Conservation (phyloP, 1,284 basidiomycete species). For the Malassezia yamatoensis region DNA sequence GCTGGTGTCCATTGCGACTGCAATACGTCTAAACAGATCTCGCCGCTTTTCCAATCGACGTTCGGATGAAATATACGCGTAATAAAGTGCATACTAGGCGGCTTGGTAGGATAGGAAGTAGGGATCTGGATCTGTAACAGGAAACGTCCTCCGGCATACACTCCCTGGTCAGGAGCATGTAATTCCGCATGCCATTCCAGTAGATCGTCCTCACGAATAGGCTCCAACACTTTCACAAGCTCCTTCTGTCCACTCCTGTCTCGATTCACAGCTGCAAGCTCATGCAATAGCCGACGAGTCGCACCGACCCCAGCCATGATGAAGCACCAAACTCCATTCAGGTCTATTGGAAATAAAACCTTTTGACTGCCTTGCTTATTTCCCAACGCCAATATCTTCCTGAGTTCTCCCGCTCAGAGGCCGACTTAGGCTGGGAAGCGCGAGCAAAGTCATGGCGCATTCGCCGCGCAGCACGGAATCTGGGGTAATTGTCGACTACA, state of each 20-base stretch:
- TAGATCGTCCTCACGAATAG: slow-evolving; percentile 37
- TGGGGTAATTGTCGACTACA: too few species aligned
- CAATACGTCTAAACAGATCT: slow-evolving; percentile 47
- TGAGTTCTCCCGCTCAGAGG: too few species aligned
- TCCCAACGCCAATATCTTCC: too few species aligned
- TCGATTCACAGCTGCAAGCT: slow-evolving; percentile 4
- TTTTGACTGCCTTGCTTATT: too few species aligned
- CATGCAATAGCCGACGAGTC: slow-evolving; percentile 11
- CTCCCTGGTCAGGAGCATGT: slow-evolving; percentile 19
- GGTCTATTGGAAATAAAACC: background rate
- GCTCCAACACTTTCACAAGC: slow-evolving; percentile 21
- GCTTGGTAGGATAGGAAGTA: slow-evolving; percentile 34
- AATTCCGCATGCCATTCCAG: slow-evolving; percentile 36
- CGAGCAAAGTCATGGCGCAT: too few species aligned
- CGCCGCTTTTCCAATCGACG: slow-evolving; percentile 39
- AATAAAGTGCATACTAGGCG: slow-evolving; percentile 34
- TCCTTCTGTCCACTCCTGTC: background rate
- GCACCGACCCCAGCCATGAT: background rate
- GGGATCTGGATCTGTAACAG: slow-evolving; percentile 31
- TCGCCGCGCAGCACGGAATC: too few species aligned
- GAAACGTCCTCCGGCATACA: slow-evolving; percentile 32
- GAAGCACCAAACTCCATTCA: background rate
- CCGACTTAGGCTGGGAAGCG: too few species aligned
- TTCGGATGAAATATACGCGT: slow-evolving; percentile 45
- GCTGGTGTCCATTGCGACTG: slow-evolving; percentile 45